These are phyloP conservation scores for Solanum sejunctum DNA, from an alignment of 257 asterid genomes.

Conservation along the genomic window DNA sequence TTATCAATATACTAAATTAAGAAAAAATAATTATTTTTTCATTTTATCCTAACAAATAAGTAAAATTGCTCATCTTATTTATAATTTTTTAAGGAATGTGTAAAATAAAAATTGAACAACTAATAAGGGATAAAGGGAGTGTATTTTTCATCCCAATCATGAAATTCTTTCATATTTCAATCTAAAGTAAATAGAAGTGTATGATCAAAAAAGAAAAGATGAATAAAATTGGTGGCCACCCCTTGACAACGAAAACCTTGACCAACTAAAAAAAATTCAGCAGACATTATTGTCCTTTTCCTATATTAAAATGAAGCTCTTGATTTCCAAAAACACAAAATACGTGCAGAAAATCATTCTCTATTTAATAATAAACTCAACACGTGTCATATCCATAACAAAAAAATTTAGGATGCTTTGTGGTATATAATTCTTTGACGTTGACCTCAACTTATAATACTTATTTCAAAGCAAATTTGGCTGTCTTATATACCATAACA, in stretches of 20 bases:
- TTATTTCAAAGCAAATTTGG: neutral
- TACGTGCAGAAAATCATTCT: neutral
- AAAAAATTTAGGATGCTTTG: neutral
- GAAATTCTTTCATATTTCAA: neutral
- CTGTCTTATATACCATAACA: neutral
- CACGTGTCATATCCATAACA: neutral
- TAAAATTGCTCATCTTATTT: no score
- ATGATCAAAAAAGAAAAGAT: no score
- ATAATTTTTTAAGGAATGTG: no score
- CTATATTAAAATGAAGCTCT: neutral
- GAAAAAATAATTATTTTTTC: neutral
- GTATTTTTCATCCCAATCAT: neutral
- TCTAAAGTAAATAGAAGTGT: neutral
- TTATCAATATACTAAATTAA: no score
- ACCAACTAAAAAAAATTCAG: neutral
- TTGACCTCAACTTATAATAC: neutral
- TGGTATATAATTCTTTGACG: neutral
- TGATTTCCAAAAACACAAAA: neutral
- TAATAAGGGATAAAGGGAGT: accelerated
- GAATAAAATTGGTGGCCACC: neutral
- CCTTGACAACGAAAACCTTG: neutral
- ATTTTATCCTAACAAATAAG: no score
- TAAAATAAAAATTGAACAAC: no score
- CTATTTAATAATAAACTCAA: neutral
- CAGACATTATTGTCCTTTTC: neutral